phyloP scores from a whole-genome alignment of 2,329 filamentous ascomycete species.

The Pochonia chlamydosporia region DNA sequence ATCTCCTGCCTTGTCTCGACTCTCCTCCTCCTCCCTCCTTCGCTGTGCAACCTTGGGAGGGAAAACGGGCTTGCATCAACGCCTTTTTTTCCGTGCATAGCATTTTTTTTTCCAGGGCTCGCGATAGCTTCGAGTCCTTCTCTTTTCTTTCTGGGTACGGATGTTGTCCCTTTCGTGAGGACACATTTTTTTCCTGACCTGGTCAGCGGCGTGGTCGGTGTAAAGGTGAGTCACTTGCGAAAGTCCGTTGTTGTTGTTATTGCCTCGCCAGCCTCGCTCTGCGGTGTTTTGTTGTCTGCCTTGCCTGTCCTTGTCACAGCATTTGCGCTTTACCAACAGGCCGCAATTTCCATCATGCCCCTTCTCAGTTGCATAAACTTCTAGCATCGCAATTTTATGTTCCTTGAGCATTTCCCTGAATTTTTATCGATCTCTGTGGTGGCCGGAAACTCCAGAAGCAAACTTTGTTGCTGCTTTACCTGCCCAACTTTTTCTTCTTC shows the following conservation, averaged over 20 bases:
- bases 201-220: not conserved
- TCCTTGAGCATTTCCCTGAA: no score
- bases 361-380: no score
- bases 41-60: slow-evolving; percentile 6
- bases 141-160: not conserved
- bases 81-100: not conserved
- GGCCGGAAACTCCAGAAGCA: no score
- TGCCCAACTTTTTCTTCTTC: not conserved
- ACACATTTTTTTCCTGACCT: not conserved
- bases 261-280: not conserved
- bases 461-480: no score
- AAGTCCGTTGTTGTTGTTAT: slow-evolving; percentile 6
- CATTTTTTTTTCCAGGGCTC: not conserved
- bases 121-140: slow-evolving; percentile 6
- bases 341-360: no score
- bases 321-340: no score
- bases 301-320: no score
- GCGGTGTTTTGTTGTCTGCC: no score
- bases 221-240: slow-evolving; percentile 10
- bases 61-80: slow-evolving; percentile 3
- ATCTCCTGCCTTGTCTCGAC: not conserved
- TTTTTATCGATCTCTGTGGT: no score
- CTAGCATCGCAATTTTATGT: no score
- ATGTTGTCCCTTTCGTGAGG: not conserved
- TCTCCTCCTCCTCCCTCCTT: slow-evolving; percentile 2